These are phyloP conservation scores for Laburnicola sp. DNA, from an alignment of 2,329 filamentous ascomycete genomes.

Conservation along the genomic window DNA sequence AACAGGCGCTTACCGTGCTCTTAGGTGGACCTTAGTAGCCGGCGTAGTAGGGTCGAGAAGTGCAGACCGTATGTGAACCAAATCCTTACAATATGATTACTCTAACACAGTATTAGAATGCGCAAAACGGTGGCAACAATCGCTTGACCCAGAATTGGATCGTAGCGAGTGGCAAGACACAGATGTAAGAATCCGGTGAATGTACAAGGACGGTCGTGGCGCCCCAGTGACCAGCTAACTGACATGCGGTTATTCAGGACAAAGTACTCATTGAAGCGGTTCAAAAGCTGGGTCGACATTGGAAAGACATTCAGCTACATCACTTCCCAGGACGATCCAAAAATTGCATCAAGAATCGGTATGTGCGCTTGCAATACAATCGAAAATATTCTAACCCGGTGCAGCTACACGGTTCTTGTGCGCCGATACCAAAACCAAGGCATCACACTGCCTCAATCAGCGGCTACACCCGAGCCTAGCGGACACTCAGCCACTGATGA, in stretches of 20 bases:
- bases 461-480: slow-evolving; percentile 24
- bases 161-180: slow-evolving; percentile 44
- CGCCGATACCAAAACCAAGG: slow-evolving; percentile 37
- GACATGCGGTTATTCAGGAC: slow-evolving; percentile 23
- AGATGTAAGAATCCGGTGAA: slow-evolving; percentile 31
- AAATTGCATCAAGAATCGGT: slow-evolving; percentile 47
- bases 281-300: slow-evolving; percentile 40
- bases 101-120: slow-evolving; percentile 45
- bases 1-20: not conserved
- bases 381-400: slow-evolving; percentile 1
- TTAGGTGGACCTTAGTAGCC: slow-evolving; percentile 50
- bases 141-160: slow-evolving; percentile 48
- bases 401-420: slow-evolving; percentile 37
- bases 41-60: slow-evolving; percentile 44
- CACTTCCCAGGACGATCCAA: slow-evolving; percentile 45
- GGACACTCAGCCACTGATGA: slow-evolving; percentile 25
- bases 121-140: slow-evolving; percentile 53
- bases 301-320: slow-evolving; percentile 43
- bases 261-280: slow-evolving; percentile 38
- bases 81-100: not conserved
- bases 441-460: slow-evolving; percentile 29
- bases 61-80: slow-evolving; percentile 43
- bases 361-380: not conserved
- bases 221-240: slow-evolving; percentile 2
- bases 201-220: slow-evolving; percentile 1